Percentiles rank a stretch among this genome's conserved stretches.
phyloP scores from a whole-genome alignment of 305 asterid species.

The Fraxinus baroniana region DNA sequence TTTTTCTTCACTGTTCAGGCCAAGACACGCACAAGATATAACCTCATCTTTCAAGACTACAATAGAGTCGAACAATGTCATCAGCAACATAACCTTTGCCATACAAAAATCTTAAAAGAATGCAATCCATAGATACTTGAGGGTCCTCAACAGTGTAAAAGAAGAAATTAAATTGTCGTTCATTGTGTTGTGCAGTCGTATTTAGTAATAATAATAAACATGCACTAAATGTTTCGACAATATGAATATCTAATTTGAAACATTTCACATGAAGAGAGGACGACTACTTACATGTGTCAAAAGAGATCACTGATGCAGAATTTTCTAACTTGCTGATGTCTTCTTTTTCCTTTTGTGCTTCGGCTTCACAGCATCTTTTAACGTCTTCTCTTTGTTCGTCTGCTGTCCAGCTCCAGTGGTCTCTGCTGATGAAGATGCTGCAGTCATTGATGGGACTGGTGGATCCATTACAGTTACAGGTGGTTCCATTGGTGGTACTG shows the following conservation, averaged over 20 bases:
- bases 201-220: background rate
- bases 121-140: background rate
- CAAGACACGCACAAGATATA: background rate
- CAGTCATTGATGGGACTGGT: conserved; percentile 29
- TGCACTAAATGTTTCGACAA: background rate
- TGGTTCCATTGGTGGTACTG: conserved; percentile 25
- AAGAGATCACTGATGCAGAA: conserved; percentile 3
- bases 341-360: conserved; percentile 74
- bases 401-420: conserved; percentile 27
- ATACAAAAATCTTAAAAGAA: background rate
- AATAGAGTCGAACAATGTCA: background rate
- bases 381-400: conserved; percentile 47
- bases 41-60: background rate
- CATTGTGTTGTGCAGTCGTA: background rate
- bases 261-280: background rate
- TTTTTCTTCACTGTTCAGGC: background rate
- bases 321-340: conserved; percentile 35
- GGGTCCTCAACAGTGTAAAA: background rate
- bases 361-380: conserved; percentile 89
- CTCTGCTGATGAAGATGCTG: conserved; percentile 33
- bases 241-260: background rate
- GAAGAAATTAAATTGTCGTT: background rate
- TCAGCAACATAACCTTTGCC: background rate
- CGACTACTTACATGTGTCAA: conserved; percentile 8
- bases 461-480: conserved; percentile 23